Evolutionary conservation across 768 basidiomycete species (phyloP).

Genomic region (Pisolithus microcarpus): DNA sequence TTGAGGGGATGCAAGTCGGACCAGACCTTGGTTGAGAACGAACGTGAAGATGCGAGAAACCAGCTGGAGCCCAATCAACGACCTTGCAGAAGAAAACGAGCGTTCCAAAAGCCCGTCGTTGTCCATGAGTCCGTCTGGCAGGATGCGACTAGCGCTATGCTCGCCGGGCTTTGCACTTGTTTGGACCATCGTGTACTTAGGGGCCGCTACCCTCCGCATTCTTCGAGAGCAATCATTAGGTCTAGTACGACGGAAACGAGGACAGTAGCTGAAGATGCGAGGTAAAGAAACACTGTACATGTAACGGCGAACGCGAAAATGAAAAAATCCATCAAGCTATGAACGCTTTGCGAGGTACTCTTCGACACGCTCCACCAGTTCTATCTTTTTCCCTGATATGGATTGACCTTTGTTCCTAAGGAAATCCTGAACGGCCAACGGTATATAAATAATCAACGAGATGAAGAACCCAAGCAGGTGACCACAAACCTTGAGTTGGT

Average conservation of each 20-base stretch:
- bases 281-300: too few species aligned
- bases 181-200: not conserved
- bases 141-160: not conserved
- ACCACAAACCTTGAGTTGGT: conserved; percentile 65
- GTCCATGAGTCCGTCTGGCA: not conserved
- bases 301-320: too few species aligned
- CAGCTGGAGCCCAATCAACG: conserved; percentile 82
- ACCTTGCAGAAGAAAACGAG: conserved; percentile 40
- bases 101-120: conserved; percentile 15
- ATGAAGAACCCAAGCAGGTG: not conserved
- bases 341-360: conserved; percentile 47
- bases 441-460: not conserved
- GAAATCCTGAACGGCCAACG: conserved; percentile 48
- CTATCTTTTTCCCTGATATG: conserved; percentile 65
- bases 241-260: too few species aligned
- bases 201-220: too few species aligned
- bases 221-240: too few species aligned
- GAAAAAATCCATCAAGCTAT: not conserved
- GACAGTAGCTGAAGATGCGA: too few species aligned
- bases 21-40: conserved; percentile 76
- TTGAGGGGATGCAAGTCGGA: conserved; percentile 76
- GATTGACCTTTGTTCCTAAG: conserved; percentile 57
- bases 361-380: conserved; percentile 56
- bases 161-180: not conserved
- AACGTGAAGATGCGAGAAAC: conserved; percentile 83